Conservation (phyloP, 2,329 filamentous ascomycete genomes). For the Ceratocystis ficicola region DNA sequence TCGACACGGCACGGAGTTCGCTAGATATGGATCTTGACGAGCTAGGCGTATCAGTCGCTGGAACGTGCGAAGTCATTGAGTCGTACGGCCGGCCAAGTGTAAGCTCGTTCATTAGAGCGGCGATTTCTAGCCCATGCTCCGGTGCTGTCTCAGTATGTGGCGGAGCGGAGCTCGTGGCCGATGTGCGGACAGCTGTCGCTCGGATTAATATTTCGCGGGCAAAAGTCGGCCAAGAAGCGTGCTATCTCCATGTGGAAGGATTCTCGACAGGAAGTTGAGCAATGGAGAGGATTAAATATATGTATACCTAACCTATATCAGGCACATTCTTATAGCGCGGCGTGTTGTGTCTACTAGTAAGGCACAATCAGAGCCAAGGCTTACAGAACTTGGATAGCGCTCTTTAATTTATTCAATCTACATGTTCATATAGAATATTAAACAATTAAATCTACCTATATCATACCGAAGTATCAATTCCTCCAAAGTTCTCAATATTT, state of each 20-base stretch:
- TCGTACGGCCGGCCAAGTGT: conserved; percentile 19
- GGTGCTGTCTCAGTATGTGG: conserved; percentile 46
- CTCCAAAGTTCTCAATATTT: not conserved
- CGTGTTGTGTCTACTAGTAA: not conserved
- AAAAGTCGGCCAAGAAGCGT: conserved; percentile 12
- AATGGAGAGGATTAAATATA: not conserved
- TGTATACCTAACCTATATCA: too few relatives aligned
- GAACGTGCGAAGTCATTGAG: conserved; percentile 9
- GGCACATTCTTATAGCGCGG: not conserved
- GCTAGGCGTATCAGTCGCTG: conserved; percentile 10
- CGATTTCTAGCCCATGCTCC: conserved; percentile 38
- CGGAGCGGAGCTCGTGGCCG: conserved; percentile 42
- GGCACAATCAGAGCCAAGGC: conserved; percentile 7
- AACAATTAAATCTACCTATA: not conserved
- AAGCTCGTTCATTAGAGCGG: conserved; percentile 35
- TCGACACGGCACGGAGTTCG: conserved; percentile 19
- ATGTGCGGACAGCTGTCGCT: conserved; percentile 44
- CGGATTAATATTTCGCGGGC: conserved; percentile 23
- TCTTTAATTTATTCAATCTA: not conserved
- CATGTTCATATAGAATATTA: not conserved
- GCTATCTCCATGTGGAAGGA: conserved; percentile 19
- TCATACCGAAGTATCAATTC: not conserved
- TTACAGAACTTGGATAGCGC: conserved; percentile 12
- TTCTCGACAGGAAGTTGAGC: conserved; percentile 19
- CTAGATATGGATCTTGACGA: conserved; percentile 16